Base-by-base conservation (phyloP, 2,329 filamentous ascomycete species). In the Alternaria gaisen region DNA sequence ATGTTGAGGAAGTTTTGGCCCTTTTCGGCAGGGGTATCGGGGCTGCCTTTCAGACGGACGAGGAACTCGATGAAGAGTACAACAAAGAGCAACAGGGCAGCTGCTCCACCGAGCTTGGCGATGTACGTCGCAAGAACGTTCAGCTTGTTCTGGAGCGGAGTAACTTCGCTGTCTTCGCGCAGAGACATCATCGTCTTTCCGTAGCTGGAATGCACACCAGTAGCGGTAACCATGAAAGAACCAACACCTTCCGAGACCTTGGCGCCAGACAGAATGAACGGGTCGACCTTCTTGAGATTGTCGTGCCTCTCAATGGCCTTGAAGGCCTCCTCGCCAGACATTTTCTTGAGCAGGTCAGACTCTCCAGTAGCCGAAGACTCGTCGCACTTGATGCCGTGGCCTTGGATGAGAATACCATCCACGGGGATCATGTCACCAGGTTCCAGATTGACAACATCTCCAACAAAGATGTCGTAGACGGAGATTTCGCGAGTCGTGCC, bases 41-140 rank as follows among this genome's bases (percentile, higher is more conserved):
- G 65, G 59, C 86, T 83, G 18, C 79, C 71, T 3, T 85, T 84
- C 3, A 97, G 85, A 12, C 87, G 81, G 48, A 89, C 92, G 10
- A 95, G 83, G 74, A 97, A 97, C 71, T 93, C 87, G 80, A 97
- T 94, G 72, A 97, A 87, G 14, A 97, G 84, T 46, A 96, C 90
- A 47, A 94, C 84, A 80, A 97, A 97, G 47, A 97, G 83, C 10
- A 94, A 79, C 14, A 95, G 82, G 66, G 91, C 92, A 50, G 93
- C 92, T 61, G 86, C 88, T 75, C 92, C 92, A 78, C 89, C 89
- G 42, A 91, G 83, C 72, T 91, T 91, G n/a, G 89, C 89, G 69
- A 94, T 93, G 71, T 93, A 91, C 70, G 92, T 91, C 7, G 91
- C 92, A 18, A 94, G 83, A 4, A 88, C 83, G 66, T 93, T 93